phyloP scores from a whole-genome alignment of 495 filamentous ascomycete genomes.

The Neurospora sp. region DNA sequence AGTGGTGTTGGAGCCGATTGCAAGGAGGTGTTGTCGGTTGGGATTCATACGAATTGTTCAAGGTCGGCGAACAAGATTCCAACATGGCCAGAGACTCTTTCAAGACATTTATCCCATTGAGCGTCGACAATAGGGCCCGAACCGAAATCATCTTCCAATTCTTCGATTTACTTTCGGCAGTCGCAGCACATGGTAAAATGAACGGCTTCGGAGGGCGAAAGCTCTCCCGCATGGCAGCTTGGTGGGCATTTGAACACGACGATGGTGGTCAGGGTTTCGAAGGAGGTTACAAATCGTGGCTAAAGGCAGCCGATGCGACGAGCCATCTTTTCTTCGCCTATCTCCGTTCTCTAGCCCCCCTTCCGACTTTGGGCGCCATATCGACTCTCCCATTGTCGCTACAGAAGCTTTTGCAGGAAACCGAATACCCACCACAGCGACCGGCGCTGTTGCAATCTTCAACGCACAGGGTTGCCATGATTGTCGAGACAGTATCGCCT shows the following conservation, averaged over 20 bases:
- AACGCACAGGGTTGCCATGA: conserved; percentile 89
- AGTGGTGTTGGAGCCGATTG: conserved; percentile 98
- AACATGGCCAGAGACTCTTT: conserved; percentile 88
- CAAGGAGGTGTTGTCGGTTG: conserved; percentile 89
- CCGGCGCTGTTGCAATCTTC: conserved; percentile 67
- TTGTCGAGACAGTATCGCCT: conserved; percentile 89
- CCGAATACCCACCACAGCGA: conserved; percentile 84
- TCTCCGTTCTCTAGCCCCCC: conserved; percentile 77
- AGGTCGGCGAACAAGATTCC: conserved; percentile 89
- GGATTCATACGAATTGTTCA: conserved; percentile 95
- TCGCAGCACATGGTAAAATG: conserved; percentile 71
- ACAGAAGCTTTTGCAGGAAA: conserved; percentile 80
- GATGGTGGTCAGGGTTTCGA: conserved; percentile 90
- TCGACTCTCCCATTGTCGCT: conserved; percentile 80
- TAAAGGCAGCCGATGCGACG: conserved; percentile 77
- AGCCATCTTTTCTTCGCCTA: conserved; percentile 98
- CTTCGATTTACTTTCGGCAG: conserved; percentile 84
- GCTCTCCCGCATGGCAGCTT: conserved; percentile 87
- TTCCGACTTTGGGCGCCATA: conserved; percentile 62
- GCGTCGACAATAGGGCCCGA: conserved; percentile 79
- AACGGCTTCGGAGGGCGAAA: conserved; percentile 93
- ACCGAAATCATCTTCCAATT: conserved; percentile 90
- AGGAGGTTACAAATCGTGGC: conserved; percentile 83
- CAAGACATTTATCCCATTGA: conserved; percentile 90
- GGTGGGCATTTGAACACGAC: conserved; percentile 95